Evolutionary conservation across 2,329 filamentous ascomycete species (phyloP).

Genomic region (Xylaria polymorpha): DNA sequence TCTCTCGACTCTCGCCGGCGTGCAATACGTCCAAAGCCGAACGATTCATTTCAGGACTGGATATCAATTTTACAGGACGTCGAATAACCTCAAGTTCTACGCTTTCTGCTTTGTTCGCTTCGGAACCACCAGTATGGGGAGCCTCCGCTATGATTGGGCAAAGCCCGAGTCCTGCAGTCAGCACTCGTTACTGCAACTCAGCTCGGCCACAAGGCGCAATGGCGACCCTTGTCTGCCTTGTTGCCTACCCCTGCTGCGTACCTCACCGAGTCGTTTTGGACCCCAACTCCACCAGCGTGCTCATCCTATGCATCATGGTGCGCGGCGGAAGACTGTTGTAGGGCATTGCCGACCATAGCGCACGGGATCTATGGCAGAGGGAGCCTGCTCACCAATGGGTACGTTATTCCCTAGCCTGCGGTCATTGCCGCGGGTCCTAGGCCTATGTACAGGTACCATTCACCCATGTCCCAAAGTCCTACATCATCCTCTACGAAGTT

Average conservation of each 20-base stretch:
- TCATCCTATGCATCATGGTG: slow-evolving; percentile 48
- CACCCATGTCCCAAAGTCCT: slow-evolving; percentile 49
- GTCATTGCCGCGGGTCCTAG: slow-evolving; percentile 49
- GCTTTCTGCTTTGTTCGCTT: slow-evolving; percentile 38
- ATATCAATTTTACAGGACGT: slow-evolving; percentile 36
- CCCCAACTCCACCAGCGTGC: slow-evolving; percentile 50
- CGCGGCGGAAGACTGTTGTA: slow-evolving; percentile 47
- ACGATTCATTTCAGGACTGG: slow-evolving; percentile 40
- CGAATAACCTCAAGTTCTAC: slow-evolving; percentile 43
- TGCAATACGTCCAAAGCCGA: slow-evolving; percentile 49
- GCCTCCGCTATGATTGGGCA: slow-evolving; percentile 47
- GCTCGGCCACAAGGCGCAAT: slow-evolving; percentile 51
- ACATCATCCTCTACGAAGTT: slow-evolving; percentile 47
- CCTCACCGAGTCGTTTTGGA: slow-evolving; percentile 51
- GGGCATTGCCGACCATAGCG: slow-evolving; percentile 48
- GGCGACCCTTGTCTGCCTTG: slow-evolving; percentile 52
- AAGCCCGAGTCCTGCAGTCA: slow-evolving; percentile 52
- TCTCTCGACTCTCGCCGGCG: slow-evolving; percentile 36
- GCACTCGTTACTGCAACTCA: slow-evolving; percentile 49
- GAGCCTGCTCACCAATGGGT: slow-evolving; percentile 49
- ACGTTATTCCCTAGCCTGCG: slow-evolving; percentile 42
- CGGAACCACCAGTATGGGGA: slow-evolving; percentile 38
- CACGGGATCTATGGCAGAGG: slow-evolving; percentile 44
- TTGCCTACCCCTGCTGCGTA: slow-evolving; percentile 50
- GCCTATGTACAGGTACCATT: slow-evolving; percentile 46